These are phyloP conservation scores for Auricularia auricula-judae DNA, from an alignment of 768 basidiomycete genomes.

Conservation along the genomic window DNA sequence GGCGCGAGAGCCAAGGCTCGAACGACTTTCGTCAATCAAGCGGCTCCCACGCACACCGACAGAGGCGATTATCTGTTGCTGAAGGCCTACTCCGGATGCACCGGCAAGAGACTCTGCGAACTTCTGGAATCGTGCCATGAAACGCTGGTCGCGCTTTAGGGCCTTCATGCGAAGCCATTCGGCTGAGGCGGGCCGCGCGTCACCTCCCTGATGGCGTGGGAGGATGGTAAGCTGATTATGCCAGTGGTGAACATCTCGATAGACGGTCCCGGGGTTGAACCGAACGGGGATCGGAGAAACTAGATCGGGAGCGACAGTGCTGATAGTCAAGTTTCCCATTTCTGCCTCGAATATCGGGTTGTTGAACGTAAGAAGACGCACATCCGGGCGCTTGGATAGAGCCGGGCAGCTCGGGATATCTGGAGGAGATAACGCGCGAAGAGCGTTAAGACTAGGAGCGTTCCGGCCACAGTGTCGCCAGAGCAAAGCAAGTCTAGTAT, in stretches of 20 bases:
- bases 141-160: constrained; percentile 39
- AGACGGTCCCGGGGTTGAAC: constrained; percentile 32
- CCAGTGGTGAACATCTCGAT: constrained; percentile 50
- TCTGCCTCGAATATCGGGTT: constrained; percentile 27
- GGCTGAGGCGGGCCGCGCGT: constrained; percentile 20
- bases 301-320: constrained; percentile 7
- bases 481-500: too few species aligned
- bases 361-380: constrained; percentile 26
- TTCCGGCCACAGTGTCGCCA: too few species aligned
- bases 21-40: neutral
- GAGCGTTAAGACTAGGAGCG: too few species aligned
- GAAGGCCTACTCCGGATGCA: constrained; percentile 41
- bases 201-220: constrained; percentile 44
- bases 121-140: constrained; percentile 44
- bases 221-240: constrained; percentile 40
- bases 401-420: neutral
- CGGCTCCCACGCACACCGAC: constrained; percentile 16
- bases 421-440: too few species aligned
- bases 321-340: constrained; percentile 3
- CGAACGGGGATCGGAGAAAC: constrained; percentile 5
- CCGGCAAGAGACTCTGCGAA: constrained; percentile 57
- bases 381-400: constrained; percentile 23
- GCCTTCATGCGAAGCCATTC: constrained; percentile 26
- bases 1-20: neutral
- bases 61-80: constrained; percentile 42